Percentiles rank a stretch among this genome's conserved stretches.
phyloP scores from a whole-genome alignment of 2,329 filamentous ascomycete species.

The Dactylellina leptospora region DNA sequence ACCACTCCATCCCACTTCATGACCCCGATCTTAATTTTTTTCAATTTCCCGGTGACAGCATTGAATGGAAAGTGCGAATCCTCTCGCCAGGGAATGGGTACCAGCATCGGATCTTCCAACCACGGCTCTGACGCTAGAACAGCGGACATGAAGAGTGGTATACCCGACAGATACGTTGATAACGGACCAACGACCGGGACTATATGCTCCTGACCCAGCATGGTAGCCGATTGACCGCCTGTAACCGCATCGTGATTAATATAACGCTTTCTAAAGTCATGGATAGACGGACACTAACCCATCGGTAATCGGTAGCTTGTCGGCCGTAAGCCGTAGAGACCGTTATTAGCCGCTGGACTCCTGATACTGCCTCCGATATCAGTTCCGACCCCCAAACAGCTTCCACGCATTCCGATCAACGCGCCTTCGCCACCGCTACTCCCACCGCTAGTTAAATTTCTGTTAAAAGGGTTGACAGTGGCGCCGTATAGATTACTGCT shows the following conservation, averaged over 20 bases:
- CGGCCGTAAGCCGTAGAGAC: conserved; percentile 63
- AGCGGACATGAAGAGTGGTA: conserved; percentile 51
- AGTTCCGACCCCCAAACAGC: conserved; percentile 66
- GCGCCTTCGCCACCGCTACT: conserved; percentile 69
- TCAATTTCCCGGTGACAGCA: conserved; percentile 46
- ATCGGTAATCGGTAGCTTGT: conserved; percentile 62
- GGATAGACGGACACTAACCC: conserved; percentile 48
- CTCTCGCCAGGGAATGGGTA: conserved; percentile 52
- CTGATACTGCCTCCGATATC: conserved; percentile 67
- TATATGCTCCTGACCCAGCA: conserved; percentile 63
- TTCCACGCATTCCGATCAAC: conserved; percentile 65
- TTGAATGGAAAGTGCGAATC: conserved; percentile 48
- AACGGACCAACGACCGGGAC: conserved; percentile 66
- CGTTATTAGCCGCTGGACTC: conserved; percentile 64
- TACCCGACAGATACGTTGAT: conserved; percentile 61
- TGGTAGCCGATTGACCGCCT: conserved; percentile 55
- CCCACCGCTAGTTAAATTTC: conserved; percentile 65
- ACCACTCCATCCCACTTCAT: conserved; percentile 70
- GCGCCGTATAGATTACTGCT: conserved; percentile 64
- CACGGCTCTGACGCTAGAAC: conserved; percentile 50
- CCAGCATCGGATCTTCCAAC: conserved; percentile 50
- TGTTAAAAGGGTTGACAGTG: conserved; percentile 68
- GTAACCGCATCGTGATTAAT: neutral
- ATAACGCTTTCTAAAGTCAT: conserved; percentile 23
- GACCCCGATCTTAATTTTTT: conserved; percentile 69